A percentile compares a stretch with the other conserved stretches of the same genome.
These are phyloP conservation scores for Cephalotrichum gorgonifer DNA, from an alignment of 2,329 filamentous ascomycete species.

Conservation along the genomic window DNA sequence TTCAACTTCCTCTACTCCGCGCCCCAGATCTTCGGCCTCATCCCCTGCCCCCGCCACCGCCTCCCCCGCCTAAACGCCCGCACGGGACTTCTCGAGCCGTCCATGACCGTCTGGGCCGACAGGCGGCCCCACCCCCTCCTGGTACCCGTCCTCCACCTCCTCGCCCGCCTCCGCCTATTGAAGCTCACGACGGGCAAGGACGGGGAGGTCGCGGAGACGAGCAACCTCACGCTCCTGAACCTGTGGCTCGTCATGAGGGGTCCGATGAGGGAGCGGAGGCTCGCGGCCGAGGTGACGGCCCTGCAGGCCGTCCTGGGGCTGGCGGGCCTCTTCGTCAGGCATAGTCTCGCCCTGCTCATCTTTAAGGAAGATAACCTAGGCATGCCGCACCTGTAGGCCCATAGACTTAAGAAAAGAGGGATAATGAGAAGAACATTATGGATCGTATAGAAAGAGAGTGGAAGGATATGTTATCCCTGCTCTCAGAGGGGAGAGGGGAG, in stretches of 20 bases:
- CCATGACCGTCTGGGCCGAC: slow-evolving; percentile 61
- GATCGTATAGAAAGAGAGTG: not conserved
- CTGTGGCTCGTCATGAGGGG: slow-evolving; percentile 95
- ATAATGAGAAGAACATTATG: not conserved
- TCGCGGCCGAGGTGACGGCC: slow-evolving; percentile 69
- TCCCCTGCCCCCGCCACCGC: slow-evolving; percentile 88
- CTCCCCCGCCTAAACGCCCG: slow-evolving; percentile 80
- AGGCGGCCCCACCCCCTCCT: slow-evolving; percentile 59
- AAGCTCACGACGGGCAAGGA: slow-evolving; percentile 56
- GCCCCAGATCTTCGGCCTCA: slow-evolving; percentile 80
- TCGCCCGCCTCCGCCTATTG: slow-evolving; percentile 59
- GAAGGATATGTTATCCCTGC: not conserved
- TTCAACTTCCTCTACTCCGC: slow-evolving; percentile 94
- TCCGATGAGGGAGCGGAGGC: slow-evolving; percentile 73
- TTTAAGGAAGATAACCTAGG: slow-evolving; percentile 82
- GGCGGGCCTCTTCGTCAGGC: slow-evolving; percentile 75
- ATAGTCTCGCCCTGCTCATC: slow-evolving; percentile 74
- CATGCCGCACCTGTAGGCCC: slow-evolving; percentile 16
- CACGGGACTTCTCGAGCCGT: slow-evolving; percentile 78
- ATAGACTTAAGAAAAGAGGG: not conserved
- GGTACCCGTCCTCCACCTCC: slow-evolving; percentile 51
- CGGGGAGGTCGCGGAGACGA: slow-evolving; percentile 66
- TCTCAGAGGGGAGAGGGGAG: too few relatives aligned
- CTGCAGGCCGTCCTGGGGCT: slow-evolving; percentile 70
- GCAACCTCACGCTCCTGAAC: slow-evolving; percentile 89